Conservation (phyloP, 202 grass and related monocot species). For the Saccharum hybrid region DNA sequence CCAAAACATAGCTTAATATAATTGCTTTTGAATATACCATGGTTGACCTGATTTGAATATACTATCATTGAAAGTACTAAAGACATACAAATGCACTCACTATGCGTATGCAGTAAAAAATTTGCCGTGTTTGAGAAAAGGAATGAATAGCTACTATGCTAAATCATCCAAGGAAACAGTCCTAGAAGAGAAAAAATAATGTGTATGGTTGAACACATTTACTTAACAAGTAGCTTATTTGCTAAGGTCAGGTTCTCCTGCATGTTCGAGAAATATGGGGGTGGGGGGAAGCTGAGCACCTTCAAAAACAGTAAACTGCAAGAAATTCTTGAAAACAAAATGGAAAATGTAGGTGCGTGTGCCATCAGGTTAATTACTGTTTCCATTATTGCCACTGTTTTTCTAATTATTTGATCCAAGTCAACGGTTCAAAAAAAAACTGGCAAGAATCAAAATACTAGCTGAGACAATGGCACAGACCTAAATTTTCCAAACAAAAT, state of each 20-base stretch:
- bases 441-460: not conserved
- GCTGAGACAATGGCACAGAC: not conserved
- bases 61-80: not conserved
- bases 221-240: constrained; percentile 26
- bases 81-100: not conserved
- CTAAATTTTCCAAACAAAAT: not conserved
- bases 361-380: constrained; percentile 1
- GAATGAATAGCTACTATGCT: constrained; percentile 20
- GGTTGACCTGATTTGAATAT: not conserved
- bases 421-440: not conserved
- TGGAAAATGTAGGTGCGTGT: not conserved
- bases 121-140: not conserved
- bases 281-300: not conserved
- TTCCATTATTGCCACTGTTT: not conserved
- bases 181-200: not conserved
- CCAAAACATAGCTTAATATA: not conserved
- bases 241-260: not conserved
- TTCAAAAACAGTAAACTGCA: constrained; percentile 1
- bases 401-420: not conserved
- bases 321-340: not conserved
- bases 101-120: constrained; percentile 7
- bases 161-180: not conserved
- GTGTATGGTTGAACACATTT: not conserved
- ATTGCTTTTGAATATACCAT: not conserved
- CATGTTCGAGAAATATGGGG: not conserved